Percentiles rank a stretch among this genome's conserved stretches.
Conservation (phyloP, 352 stramenopile genomes). For the Blastocystis sp. region DNA sequence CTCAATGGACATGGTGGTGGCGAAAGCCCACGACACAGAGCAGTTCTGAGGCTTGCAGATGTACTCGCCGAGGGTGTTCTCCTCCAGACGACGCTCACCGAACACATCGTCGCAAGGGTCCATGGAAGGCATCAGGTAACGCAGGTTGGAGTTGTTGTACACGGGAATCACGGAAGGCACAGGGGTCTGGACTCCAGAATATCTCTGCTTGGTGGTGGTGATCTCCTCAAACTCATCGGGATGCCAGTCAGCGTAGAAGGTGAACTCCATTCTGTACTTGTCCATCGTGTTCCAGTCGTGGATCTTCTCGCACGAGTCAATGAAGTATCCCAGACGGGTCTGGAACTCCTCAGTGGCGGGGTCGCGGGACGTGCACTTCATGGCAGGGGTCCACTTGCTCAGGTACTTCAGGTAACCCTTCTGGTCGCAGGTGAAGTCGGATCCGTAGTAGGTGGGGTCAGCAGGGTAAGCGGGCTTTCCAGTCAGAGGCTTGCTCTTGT, state of each 20-base stretch:
- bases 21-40: background rate
- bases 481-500: constrained; percentile 28
- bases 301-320: background rate
- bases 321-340: background rate
- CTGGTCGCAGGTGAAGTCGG: background rate
- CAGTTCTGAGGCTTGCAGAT: background rate
- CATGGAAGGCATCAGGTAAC: constrained; percentile 1
- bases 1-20: background rate
- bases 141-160: background rate
- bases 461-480: constrained; percentile 1
- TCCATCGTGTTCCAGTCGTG: background rate
- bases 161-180: background rate
- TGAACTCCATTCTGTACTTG: background rate
- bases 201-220: background rate
- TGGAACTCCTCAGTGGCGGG: background rate
- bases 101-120: background rate
- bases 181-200: background rate
- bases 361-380: background rate
- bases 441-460: background rate
- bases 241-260: background rate
- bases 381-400: background rate
- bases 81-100: background rate
- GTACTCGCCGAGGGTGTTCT: background rate
- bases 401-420: background rate
- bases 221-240: constrained; percentile 6